phyloP scores from a whole-genome alignment of 768 basidiomycete species.

The Suillus decipiens region DNA sequence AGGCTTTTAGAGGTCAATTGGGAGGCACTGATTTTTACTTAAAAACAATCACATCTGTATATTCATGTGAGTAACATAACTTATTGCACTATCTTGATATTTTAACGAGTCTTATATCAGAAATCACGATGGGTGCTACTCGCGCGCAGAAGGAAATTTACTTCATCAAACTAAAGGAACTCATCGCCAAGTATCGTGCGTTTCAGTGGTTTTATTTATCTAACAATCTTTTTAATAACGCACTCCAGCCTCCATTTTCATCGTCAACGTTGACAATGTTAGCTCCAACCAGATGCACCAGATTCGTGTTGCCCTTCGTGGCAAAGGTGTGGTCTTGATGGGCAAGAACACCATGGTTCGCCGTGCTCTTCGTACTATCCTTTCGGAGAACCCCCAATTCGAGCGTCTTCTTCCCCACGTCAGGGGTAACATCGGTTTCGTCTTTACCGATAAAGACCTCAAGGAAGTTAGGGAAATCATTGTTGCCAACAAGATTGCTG shows the following conservation, averaged over 20 bases:
- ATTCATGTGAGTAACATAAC: slow-evolving; percentile 28
- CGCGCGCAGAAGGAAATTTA: slow-evolving; percentile 89
- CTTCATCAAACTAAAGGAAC: slow-evolving; percentile 92
- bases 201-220: slow-evolving; percentile 18
- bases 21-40: slow-evolving; percentile 67
- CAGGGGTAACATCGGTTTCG: slow-evolving; percentile 98
- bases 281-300: slow-evolving; percentile 99
- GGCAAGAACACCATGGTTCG: slow-evolving; percentile 99
- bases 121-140: slow-evolving; percentile 81
- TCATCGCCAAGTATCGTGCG: slow-evolving; percentile 87
- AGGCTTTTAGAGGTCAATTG: slow-evolving; percentile 79
- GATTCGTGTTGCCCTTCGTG: slow-evolving; percentile 93
- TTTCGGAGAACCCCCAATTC: slow-evolving; percentile 88
- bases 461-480: slow-evolving; percentile 95
- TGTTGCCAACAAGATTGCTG: slow-evolving; percentile 95
- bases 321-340: slow-evolving; percentile 97
- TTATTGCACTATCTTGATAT: neutral
- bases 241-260: slow-evolving; percentile 86
- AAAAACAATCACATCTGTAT: slow-evolving; percentile 22
- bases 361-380: slow-evolving; percentile 91
- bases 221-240: slow-evolving; percentile 5
- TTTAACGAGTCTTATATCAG: slow-evolving; percentile 12
- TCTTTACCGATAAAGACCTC: slow-evolving; percentile 91
- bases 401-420: slow-evolving; percentile 96
- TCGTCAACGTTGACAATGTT: slow-evolving; percentile 99